Evolutionary conservation across 345 rosid genomes (phyloP).

Genomic region (Luvunga scandens): DNA sequence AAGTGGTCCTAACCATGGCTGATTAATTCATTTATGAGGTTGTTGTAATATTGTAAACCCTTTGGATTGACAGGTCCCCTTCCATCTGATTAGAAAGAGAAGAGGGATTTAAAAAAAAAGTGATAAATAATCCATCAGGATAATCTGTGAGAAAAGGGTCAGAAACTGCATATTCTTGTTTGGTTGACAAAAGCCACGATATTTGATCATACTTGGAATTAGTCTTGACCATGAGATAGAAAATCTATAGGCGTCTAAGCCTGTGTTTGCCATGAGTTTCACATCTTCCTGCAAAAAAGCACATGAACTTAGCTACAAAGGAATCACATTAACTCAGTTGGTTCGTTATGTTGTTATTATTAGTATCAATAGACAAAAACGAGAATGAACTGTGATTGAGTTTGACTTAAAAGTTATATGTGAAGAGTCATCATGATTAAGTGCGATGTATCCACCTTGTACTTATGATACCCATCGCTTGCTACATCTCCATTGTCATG

Average conservation of each 20-base stretch:
- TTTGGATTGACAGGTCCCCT: slow-evolving; percentile 54
- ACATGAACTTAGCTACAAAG: not conserved
- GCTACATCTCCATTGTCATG: slow-evolving; percentile 46
- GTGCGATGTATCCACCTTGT: slow-evolving; percentile 39
- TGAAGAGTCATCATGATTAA: not conserved
- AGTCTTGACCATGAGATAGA: slow-evolving; percentile 87
- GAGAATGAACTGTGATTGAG: not conserved
- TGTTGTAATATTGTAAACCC: slow-evolving; percentile 59
- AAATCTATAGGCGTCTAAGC: slow-evolving; percentile 69
- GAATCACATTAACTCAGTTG: not conserved
- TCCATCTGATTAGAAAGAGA: slow-evolving; percentile 39
- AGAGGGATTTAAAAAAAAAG: no score
- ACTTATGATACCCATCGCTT: slow-evolving; percentile 56
- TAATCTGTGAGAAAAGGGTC: not conserved
- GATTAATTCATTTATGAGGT: slow-evolving; percentile 46
- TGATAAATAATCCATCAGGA: no score
- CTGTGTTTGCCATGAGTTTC: slow-evolving; percentile 58
- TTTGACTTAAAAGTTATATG: not conserved
- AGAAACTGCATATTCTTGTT: not conserved
- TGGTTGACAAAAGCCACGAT: not conserved
- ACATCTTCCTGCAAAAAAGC: slow-evolving; percentile 64
- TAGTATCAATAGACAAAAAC: not conserved
- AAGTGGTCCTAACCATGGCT: slow-evolving; percentile 35
- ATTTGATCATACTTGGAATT: slow-evolving; percentile 48
- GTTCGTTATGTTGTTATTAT: not conserved